Conservation (phyloP, 768 basidiomycete genomes). For the Phylloporus arenicola region DNA sequence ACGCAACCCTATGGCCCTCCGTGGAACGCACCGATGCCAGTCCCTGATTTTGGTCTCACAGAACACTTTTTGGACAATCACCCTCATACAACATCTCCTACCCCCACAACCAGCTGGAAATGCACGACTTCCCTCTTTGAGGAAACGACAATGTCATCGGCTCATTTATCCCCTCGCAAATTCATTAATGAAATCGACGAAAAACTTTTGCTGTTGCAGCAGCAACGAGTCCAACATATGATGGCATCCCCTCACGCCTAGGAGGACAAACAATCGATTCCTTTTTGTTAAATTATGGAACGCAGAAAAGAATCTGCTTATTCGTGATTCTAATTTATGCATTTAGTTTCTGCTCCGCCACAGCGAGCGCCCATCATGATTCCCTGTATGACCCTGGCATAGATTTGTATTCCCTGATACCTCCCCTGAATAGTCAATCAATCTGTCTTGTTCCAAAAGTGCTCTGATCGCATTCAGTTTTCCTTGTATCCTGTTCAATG, state of each 20-base stretch:
- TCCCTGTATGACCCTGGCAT: slow-evolving; percentile 6
- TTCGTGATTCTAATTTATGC: not conserved
- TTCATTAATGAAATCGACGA: slow-evolving; percentile 19
- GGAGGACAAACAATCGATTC: not conserved
- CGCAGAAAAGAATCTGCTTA: not conserved
- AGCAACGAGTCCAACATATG: slow-evolving; percentile 3
- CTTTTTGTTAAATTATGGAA: not conserved
- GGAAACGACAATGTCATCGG: not conserved
- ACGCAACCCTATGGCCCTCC: slow-evolving; percentile 37
- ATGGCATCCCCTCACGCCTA: slow-evolving; percentile 1
- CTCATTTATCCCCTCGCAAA: slow-evolving; percentile 14
- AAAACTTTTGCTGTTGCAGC: slow-evolving; percentile 16
- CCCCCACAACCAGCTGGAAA: not conserved
- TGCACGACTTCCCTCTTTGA: not conserved
- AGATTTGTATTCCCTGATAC: slow-evolving; percentile 11
- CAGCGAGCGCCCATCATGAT: not conserved
- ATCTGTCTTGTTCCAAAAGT: slow-evolving; percentile 35
- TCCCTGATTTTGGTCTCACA: not conserved
- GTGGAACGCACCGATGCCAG: slow-evolving; percentile 31
- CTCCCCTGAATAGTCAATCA: slow-evolving; percentile 3
- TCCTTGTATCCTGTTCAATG: slow-evolving; percentile 55
- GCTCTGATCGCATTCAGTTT: slow-evolving; percentile 43
- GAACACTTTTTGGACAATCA: not conserved
- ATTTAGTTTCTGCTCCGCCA: not conserved
- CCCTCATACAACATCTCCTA: not conserved